phyloP scores from a whole-genome alignment of 768 basidiomycete genomes.

The Pilatotrama ljubarskyi region DNA sequence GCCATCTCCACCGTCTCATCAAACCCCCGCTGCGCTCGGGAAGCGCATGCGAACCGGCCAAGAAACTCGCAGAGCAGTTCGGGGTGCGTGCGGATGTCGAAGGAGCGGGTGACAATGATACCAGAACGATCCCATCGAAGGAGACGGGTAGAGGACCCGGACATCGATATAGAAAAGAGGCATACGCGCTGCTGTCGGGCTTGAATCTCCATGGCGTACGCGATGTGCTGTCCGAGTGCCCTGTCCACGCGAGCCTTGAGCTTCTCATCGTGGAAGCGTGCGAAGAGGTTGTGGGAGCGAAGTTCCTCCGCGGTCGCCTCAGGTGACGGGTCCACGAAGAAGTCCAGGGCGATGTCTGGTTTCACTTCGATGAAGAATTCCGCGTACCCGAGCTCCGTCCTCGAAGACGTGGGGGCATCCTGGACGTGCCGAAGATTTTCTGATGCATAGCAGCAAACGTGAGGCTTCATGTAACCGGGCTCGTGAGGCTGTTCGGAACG shows the following conservation, averaged over 20 bases:
- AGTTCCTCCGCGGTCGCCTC: not conserved
- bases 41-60: constrained; percentile 28
- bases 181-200: constrained; percentile 30
- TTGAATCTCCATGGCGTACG: constrained; percentile 1
- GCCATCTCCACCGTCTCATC: constrained; percentile 16
- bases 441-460: not conserved
- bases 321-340: constrained; percentile 4
- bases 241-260: not conserved
- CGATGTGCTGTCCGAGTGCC: not conserved
- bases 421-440: not conserved
- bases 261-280: not conserved
- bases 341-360: not conserved
- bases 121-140: constrained; percentile 37
- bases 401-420: too few relatives aligned
- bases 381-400: not conserved
- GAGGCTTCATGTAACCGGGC: not conserved
- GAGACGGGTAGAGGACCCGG: constrained; percentile 25
- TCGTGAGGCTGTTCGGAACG: not conserved
- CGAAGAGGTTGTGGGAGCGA: not conserved
- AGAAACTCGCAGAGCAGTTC: constrained; percentile 31
- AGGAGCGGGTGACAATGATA: constrained; percentile 30
- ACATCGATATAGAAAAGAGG: not conserved
- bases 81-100: constrained; percentile 26
- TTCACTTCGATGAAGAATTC: constrained; percentile 15
- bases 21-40: constrained; percentile 24